phyloP scores from a whole-genome alignment of 73 alveolate genomes.

The Paramecium sexaurelia region DNA sequence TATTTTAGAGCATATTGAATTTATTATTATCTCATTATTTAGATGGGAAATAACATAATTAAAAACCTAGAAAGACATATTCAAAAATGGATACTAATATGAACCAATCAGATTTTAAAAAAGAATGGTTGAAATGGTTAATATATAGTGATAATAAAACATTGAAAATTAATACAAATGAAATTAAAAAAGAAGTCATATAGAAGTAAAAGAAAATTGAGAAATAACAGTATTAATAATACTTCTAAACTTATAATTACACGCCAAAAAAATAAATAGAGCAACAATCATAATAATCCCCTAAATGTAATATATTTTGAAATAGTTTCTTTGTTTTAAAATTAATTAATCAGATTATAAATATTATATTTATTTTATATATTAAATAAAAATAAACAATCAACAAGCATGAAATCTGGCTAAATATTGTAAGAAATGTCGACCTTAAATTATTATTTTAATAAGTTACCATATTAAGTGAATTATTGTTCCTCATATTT shows the following conservation, averaged over 20 bases:
- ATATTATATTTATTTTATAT: neutral
- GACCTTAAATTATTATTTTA: neutral
- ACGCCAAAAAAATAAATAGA: neutral
- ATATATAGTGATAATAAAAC: constrained; percentile 4
- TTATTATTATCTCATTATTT: neutral
- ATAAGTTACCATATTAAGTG: neutral
- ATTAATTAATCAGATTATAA: neutral
- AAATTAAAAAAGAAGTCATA: neutral
- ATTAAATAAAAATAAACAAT: neutral
- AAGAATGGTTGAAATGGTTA: constrained; percentile 40
- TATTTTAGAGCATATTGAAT: constrained; percentile 8
- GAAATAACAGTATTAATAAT: neutral
- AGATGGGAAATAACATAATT: neutral
- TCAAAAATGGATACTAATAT: neutral
- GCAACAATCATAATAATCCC: neutral
- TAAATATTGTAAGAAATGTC: neutral
- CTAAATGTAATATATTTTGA: constrained; percentile 6
- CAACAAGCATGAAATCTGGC: neutral
- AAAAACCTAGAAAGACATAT: constrained; percentile 14
- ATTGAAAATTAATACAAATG: constrained; percentile 7
- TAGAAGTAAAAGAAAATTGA: neutral
- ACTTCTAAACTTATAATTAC: neutral
- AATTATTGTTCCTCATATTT: neutral
- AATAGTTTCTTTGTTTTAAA: neutral
- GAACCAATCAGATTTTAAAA: neutral